phyloP scores from a whole-genome alignment of 2,329 filamentous ascomycete species.

The Cephalotrichum gorgonifer region DNA sequence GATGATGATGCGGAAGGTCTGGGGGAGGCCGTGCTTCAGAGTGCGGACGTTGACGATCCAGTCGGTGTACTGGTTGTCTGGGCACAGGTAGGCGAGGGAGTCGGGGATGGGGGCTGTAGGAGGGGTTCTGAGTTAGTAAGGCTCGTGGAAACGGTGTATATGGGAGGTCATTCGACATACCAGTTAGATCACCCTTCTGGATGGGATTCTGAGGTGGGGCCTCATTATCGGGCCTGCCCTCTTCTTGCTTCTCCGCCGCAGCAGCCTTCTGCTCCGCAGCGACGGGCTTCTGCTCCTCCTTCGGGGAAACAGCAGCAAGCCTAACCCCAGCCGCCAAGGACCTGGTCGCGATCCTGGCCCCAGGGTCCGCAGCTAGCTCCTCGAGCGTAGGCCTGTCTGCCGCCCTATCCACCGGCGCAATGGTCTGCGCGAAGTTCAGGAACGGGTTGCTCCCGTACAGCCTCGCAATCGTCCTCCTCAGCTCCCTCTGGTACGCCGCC shows the following conservation, averaged over 20 bases:
- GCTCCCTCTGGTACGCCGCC: slow-evolving; percentile 11
- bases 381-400: not conserved
- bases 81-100: not conserved
- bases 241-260: not conserved
- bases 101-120: slow-evolving; percentile 1
- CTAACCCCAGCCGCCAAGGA: not conserved
- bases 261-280: not conserved
- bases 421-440: slow-evolving; percentile 2
- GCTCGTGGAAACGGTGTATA: too few species aligned
- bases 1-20: slow-evolving; percentile 53
- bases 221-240: not conserved
- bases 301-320: not conserved
- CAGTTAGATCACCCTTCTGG: not conserved
- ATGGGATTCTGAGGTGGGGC: slow-evolving; percentile 5
- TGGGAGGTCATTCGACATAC: not conserved
- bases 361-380: not conserved
- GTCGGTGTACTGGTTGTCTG: slow-evolving; percentile 32
- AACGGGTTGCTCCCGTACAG: slow-evolving; percentile 40
- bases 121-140: not conserved
- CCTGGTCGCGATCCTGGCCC: not conserved
- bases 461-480: slow-evolving; percentile 20
- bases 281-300: not conserved
- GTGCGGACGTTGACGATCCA: slow-evolving; percentile 61
- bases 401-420: slow-evolving; percentile 2
- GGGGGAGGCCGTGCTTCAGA: slow-evolving; percentile 47